Base-by-base conservation (phyloP, 108 stramenopile species). In the Epipyxis sp. region DNA sequence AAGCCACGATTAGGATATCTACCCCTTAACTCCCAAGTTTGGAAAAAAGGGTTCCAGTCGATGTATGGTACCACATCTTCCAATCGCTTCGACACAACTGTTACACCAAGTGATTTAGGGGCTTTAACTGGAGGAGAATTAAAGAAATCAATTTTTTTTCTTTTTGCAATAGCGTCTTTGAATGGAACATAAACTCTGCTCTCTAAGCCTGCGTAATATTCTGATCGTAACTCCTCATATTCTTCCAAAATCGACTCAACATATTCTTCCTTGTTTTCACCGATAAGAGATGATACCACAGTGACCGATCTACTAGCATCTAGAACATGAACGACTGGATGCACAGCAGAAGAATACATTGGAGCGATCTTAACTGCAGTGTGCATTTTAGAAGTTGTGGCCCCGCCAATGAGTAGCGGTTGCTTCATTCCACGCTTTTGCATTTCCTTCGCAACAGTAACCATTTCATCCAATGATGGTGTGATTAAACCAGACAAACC, bases 1-100 rank as follows among this genome's bases (percentile, higher is more conserved):
- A 98, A 99, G n/a, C 98, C 98, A 44, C 98, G 91, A 85, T 99
- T 99, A 13, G 97, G 98, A 82, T 99, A 99, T 59, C 96, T 92
- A 13, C 98, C 98, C 57, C 98, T 88, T 45, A 99, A 87, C 86
- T 99, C 98, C 97, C 96, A 98, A 30, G 96, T 97, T 87, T 97
- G 95, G 89, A 96, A 98, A 88, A 98, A 96, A 40, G 96, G 96
- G 29, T 84, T 81, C 98, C 98, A 99, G 82, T 99, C 98, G 77
- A 99, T 97, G 90, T 92, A 98, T 2, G 94, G 95, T 1, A 97
- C 40, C 72, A 97, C 90, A 62, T 95, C 95, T 69, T 87, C 87
- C 13, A 97, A 69, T 40, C 91, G 90, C 42, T 80, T 41, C 78
- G 94, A 92, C 34, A 96, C 87, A 1, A 94, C 87, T 69, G 86